Percentiles rank a stretch among this genome's conserved stretches.
phyloP scores from a whole-genome alignment of 345 rosid genomes.

The Arabis alpina region DNA sequence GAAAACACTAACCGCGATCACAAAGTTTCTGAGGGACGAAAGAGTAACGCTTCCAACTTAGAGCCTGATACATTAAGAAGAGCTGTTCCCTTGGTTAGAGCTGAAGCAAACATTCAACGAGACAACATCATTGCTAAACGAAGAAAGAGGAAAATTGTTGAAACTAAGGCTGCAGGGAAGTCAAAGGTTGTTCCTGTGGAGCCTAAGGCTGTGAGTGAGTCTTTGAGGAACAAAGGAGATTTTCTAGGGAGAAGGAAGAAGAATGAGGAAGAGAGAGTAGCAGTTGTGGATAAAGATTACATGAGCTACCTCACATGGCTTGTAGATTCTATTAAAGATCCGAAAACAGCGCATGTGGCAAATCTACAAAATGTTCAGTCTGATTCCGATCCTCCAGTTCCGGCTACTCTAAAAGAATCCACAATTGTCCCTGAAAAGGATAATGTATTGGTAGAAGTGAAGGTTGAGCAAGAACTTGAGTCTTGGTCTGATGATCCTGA shows the following conservation, averaged over 20 bases:
- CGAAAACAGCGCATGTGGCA: not conserved
- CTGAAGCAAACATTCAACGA: not conserved
- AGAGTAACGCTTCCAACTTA: too few species aligned
- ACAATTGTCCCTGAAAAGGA: conserved; percentile 13
- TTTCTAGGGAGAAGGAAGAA: conserved; percentile 15
- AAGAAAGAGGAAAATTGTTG: conserved; percentile 3
- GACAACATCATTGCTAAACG: not conserved
- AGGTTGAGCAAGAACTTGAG: conserved; percentile 32
- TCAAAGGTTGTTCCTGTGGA: conserved; percentile 9
- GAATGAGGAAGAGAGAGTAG: not conserved
- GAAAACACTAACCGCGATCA: too few species aligned
- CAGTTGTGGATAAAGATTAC: conserved; percentile 30
- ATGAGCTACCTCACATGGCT: conserved; percentile 41
- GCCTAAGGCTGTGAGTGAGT: conserved; percentile 18
- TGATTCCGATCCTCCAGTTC: not conserved
- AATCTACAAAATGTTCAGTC: conserved; percentile 12
- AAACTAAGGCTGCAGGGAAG: conserved; percentile 11
- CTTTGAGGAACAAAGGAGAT: conserved; percentile 7
- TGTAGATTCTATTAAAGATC: conserved; percentile 26
- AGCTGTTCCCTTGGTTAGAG: too few species aligned
- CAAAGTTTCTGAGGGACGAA: too few species aligned
- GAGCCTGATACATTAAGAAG: too few species aligned
- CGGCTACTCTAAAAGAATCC: conserved; percentile 18
- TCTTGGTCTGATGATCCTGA: conserved; percentile 34
- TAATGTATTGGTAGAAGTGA: not conserved